These are phyloP conservation scores for Fragilariopsis cylindrus DNA, from an alignment of 108 stramenopile genomes.

Conservation along the genomic window DNA sequence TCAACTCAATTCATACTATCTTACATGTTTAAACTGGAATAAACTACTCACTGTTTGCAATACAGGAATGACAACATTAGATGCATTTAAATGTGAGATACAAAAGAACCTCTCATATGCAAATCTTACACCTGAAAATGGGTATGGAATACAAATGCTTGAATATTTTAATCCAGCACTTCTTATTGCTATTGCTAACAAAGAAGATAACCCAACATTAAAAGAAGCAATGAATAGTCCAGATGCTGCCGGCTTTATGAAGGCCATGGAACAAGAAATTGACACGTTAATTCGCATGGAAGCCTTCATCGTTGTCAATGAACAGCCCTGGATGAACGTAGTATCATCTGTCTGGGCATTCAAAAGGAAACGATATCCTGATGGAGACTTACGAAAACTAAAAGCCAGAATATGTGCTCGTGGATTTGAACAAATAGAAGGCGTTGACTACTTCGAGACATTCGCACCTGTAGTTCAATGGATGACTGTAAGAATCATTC, in stretches of 20 bases:
- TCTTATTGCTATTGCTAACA: slow-evolving; percentile 3
- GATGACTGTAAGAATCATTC: slow-evolving; percentile 28
- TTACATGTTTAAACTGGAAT: no score
- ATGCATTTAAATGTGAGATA: background rate
- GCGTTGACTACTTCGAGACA: slow-evolving; percentile 40
- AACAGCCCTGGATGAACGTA: background rate
- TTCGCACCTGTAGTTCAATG: slow-evolving; percentile 48
- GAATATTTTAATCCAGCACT: background rate
- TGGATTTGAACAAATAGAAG: background rate
- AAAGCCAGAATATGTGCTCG: no score
- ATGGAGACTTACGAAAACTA: slow-evolving; percentile 14
- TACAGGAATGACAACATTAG: no score
- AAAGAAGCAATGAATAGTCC: background rate
- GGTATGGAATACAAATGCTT: background rate
- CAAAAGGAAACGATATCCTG: slow-evolving; percentile 23
- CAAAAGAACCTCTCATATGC: background rate
- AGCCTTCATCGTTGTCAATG: background rate
- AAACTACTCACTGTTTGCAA: no score
- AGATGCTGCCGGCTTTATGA: background rate
- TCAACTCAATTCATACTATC: no score
- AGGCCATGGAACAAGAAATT: background rate
- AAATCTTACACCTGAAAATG: background rate
- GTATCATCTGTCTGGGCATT: slow-evolving; percentile 25
- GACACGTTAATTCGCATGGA: background rate
- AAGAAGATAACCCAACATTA: slow-evolving; percentile 4